Percentiles rank a stretch among this genome's conserved stretches.
Conservation (phyloP, 441 rosid genomes). For the Cnidoscolus chayamansa region DNA sequence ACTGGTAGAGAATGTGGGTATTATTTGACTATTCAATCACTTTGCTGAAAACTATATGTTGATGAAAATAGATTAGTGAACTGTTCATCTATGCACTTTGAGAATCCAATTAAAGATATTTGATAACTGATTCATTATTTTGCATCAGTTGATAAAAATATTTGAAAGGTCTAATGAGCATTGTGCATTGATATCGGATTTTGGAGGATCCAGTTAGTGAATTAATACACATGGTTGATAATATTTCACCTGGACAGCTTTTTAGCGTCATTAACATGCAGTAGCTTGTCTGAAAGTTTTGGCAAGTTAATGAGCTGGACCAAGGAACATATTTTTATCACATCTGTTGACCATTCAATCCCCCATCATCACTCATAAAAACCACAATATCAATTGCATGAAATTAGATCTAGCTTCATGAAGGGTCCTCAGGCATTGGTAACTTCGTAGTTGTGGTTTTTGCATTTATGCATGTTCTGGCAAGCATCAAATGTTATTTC, state of each 20-base stretch:
- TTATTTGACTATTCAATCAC: neutral
- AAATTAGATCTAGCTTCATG: neutral
- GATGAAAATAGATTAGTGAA: neutral
- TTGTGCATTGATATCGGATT: neutral
- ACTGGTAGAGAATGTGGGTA: conserved; percentile 77
- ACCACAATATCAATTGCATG: neutral
- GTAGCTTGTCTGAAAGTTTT: neutral
- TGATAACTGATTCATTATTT: neutral
- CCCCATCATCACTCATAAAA: neutral
- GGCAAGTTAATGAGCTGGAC: neutral
- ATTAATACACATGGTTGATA: too few species aligned
- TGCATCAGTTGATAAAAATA: neutral
- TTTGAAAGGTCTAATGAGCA: neutral
- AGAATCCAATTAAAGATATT: neutral
- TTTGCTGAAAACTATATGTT: neutral
- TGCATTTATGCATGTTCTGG: neutral
- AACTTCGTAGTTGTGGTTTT: neutral
- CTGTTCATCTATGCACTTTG: conserved; percentile 2
- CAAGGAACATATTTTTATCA: neutral
- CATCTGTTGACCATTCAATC: neutral
- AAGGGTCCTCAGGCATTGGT: neutral
- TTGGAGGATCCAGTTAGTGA: neutral
- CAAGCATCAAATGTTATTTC: neutral
- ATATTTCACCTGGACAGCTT: too few species aligned
- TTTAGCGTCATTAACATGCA: too few species aligned